phyloP scores from a whole-genome alignment of 192 early-diverging fungal genomes.

The Spinellus fusiger region DNA sequence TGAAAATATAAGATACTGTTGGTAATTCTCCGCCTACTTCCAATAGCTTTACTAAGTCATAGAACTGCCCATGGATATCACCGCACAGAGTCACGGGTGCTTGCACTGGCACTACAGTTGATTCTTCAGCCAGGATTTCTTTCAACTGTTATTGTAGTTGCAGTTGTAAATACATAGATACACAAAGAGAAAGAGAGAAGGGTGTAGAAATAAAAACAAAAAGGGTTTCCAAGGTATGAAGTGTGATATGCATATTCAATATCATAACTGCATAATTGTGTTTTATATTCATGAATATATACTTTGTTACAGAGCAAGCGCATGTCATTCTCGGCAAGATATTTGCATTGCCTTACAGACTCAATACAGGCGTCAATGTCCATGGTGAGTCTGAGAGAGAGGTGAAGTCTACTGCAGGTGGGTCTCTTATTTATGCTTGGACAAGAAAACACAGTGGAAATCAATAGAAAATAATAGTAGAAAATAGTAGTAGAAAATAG shows the following conservation, averaged over 20 bases:
- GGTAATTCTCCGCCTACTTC: conserved; percentile 91
- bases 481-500: no score
- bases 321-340: conserved; percentile 89
- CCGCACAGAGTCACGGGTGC: conserved; percentile 96
- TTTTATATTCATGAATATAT: no score
- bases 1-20: conserved; percentile 92
- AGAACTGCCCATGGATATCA: conserved; percentile 97
- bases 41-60: conserved; percentile 92
- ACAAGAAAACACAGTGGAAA: background rate
- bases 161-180: no score
- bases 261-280: no score
- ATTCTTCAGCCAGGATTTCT: conserved; percentile 94
- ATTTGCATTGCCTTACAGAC: conserved; percentile 85
- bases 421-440: no score
- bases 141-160: no score
- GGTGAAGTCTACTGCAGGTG: no score
- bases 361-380: conserved; percentile 85
- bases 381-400: conserved; percentile 16
- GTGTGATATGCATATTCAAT: no score
- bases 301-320: conserved; percentile 95
- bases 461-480: no score
- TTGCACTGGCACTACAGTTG: conserved; percentile 90
- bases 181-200: no score
- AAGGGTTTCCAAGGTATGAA: no score
- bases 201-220: no score